Evolutionary conservation across 2,329 filamentous ascomycete species (phyloP).

Genomic region (Tolypocladium cylindrosporum): DNA sequence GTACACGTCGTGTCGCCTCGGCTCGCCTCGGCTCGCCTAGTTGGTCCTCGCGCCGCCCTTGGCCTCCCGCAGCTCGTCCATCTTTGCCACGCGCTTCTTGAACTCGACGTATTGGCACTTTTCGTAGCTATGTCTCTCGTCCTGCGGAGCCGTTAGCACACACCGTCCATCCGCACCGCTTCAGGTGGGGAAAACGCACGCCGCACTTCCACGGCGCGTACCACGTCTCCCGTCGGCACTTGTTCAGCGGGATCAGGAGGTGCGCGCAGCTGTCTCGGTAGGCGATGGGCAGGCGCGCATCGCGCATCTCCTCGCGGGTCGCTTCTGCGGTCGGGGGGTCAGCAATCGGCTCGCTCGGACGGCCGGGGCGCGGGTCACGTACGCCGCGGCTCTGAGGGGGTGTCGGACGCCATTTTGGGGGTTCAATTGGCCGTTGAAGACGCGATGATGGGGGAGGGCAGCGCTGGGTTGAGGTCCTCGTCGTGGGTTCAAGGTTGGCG

Average conservation of each 20-base stretch:
- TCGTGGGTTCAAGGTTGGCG: slow-evolving; percentile 19
- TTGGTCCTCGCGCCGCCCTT: slow-evolving; percentile 83
- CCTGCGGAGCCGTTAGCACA: slow-evolving; percentile 37
- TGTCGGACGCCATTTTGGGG: slow-evolving; percentile 26
- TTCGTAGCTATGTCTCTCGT: slow-evolving; percentile 95
- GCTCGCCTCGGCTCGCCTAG: slow-evolving; percentile 28
- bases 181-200: slow-evolving; percentile 43
- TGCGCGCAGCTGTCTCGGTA: slow-evolving; percentile 96
- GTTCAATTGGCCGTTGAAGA: slow-evolving; percentile 23
- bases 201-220: slow-evolving; percentile 97
- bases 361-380: slow-evolving; percentile 8
- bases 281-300: slow-evolving; percentile 73
- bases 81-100: slow-evolving; percentile 96
- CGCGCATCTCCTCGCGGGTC: slow-evolving; percentile 87
- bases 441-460: slow-evolving; percentile 13
- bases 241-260: slow-evolving; percentile 90
- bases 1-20: not conserved
- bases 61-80: slow-evolving; percentile 85
- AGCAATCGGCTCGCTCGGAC: not conserved
- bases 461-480: slow-evolving; percentile 15
- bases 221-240: slow-evolving; percentile 83
- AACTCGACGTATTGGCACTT: slow-evolving; percentile 99
- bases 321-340: slow-evolving; percentile 43
- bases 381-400: slow-evolving; percentile 26
- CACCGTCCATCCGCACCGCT: not conserved